Percentiles rank a stretch among this genome's conserved stretches.
Conservation (phyloP, 176 grass and related monocot genomes). For the Panicum miliaceum region DNA sequence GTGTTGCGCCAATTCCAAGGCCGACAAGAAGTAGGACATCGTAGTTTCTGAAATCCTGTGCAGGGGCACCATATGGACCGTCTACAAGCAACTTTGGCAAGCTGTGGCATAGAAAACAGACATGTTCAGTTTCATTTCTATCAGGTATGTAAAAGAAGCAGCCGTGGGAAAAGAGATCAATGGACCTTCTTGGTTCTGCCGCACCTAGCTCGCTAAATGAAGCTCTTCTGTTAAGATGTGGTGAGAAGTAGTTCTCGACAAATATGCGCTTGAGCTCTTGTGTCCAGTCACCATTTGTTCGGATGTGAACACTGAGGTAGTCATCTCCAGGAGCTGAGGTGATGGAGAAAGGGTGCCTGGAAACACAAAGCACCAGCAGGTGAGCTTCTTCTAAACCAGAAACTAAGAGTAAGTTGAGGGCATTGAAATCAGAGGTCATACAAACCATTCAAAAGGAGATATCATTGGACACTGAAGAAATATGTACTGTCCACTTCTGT, state of each 20-base stretch:
- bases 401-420: background rate
- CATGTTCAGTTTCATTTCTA: conserved; percentile 35
- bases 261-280: conserved; percentile 96
- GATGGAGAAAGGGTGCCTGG: conserved; percentile 98
- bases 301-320: conserved; percentile 92
- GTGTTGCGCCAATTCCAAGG: conserved; percentile 91
- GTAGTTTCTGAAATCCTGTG: conserved; percentile 96
- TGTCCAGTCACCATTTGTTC: conserved; percentile 94
- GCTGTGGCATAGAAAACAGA: conserved; percentile 44
- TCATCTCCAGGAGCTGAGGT: conserved; percentile 97
- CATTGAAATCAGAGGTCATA: background rate
- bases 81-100: conserved; percentile 91
- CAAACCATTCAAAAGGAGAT: conserved; percentile 97
- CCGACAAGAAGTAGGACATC: conserved; percentile 95
- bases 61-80: conserved; percentile 90
- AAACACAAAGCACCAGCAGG: conserved; percentile 6
- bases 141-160: conserved; percentile 16
- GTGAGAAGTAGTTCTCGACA: conserved; percentile 80
- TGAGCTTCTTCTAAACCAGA: conserved; percentile 29
- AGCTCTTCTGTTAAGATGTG: conserved; percentile 64
- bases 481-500: conserved; percentile 97
- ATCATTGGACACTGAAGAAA: conserved; percentile 94
- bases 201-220: conserved; percentile 64
- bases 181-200: conserved; percentile 77
- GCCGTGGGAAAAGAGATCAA: background rate